phyloP scores from a whole-genome alignment of 257 asterid species.

The Solanum tarijense region DNA sequence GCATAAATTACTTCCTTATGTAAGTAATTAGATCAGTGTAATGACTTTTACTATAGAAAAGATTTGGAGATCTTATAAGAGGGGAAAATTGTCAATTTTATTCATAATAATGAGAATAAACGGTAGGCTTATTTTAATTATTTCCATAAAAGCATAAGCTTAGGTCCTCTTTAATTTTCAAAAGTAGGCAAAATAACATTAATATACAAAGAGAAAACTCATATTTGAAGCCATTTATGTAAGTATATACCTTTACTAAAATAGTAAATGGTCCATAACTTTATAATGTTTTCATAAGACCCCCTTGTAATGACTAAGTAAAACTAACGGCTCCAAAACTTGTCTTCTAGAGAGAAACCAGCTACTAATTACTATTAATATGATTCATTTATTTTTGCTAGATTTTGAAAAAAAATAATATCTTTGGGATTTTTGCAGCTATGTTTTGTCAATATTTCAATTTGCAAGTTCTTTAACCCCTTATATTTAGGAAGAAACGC shows the following conservation, averaged over 20 bases:
- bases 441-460: background rate
- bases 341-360: constrained; percentile 15
- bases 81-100: background rate
- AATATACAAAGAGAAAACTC: background rate
- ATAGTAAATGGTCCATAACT: constrained; percentile 22
- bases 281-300: background rate
- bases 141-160: background rate
- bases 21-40: background rate
- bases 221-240: background rate
- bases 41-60: background rate
- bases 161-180: background rate
- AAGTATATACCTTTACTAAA: background rate
- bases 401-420: background rate
- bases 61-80: background rate
- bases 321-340: constrained; percentile 27
- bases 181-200: background rate
- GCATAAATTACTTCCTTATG: background rate
- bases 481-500: background rate
- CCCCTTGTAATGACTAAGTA: background rate
- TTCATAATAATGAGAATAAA: background rate
- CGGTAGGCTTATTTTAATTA: background rate
- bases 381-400: background rate
- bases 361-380: background rate
- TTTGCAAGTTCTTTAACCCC: background rate
- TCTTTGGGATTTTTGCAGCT: background rate